Evolutionary conservation across 805 yeast species (phyloP).

Genomic region (Kuraishia ogatae): DNA sequence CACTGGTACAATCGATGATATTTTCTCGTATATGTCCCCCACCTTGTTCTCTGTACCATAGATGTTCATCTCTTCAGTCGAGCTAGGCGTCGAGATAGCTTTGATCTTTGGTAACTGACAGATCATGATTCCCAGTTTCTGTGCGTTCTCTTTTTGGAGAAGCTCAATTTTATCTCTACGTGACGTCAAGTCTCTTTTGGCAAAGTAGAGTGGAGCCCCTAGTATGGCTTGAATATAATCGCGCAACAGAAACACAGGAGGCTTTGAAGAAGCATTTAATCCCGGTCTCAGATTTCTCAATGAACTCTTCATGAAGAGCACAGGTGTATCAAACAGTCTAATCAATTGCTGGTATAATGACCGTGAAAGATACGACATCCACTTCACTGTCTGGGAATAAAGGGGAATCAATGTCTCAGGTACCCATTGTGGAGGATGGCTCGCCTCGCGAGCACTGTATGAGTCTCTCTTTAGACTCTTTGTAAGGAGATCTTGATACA

Average conservation of each 20-base stretch:
- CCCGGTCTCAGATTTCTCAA: not conserved
- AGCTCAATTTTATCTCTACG: slow-evolving; percentile 13
- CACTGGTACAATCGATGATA: not conserved
- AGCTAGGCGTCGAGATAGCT: not conserved
- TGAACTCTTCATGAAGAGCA: not conserved
- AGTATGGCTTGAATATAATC: slow-evolving; percentile 14
- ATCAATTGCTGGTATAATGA: not conserved
- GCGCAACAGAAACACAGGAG: not conserved
- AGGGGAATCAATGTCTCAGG: slow-evolving; percentile 7
- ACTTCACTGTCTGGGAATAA: slow-evolving; percentile 8
- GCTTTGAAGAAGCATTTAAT: not conserved
- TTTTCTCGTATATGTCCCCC: not conserved
- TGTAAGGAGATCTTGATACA: slow-evolving; percentile 18
- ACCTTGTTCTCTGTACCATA: not conserved
- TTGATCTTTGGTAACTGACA: slow-evolving; percentile 21
- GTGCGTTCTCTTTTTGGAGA: slow-evolving; percentile 22
- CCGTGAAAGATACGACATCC: slow-evolving; percentile 6
- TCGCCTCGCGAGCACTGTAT: slow-evolving; percentile 7
- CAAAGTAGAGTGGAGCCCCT: slow-evolving; percentile 27
- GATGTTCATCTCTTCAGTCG: not conserved
- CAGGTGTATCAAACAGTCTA: not conserved
- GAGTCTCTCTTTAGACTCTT: slow-evolving; percentile 10
- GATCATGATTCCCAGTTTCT: slow-evolving; percentile 26
- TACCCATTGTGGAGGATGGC: slow-evolving; percentile 14
- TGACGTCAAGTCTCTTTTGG: slow-evolving; percentile 18